phyloP scores from a whole-genome alignment of 1,139 yeast species.

The Martiniozyma asiatica region DNA sequence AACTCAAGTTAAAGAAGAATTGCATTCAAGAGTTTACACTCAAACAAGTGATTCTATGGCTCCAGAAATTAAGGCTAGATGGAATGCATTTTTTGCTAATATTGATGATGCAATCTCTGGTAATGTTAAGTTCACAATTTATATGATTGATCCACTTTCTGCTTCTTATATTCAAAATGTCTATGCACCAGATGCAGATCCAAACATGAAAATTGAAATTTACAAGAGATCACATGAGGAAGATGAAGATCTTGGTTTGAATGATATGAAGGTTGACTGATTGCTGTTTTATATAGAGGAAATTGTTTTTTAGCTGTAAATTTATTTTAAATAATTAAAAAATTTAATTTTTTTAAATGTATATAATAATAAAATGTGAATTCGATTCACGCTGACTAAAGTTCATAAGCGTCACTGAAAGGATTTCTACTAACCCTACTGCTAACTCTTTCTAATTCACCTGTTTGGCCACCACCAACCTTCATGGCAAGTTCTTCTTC shows the following conservation, averaged over 20 bases:
- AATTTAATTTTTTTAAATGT: too few species aligned
- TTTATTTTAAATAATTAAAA: too few species aligned
- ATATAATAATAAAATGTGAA: too few species aligned
- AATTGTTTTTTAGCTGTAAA: conserved; percentile 1
- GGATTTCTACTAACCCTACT: conserved; percentile 18
- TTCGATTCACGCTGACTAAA: too few species aligned
- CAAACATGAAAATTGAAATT: conserved; percentile 85
- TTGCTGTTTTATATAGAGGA: background rate
- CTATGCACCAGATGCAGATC: conserved; percentile 96
- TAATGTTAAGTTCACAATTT: conserved; percentile 66
- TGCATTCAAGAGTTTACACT: conserved; percentile 73
- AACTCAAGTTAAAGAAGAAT: conserved; percentile 80
- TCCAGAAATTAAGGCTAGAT: conserved; percentile 55
- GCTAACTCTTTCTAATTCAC: conserved; percentile 14
- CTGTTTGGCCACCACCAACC: too few species aligned
- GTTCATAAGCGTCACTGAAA: conserved; percentile 16
- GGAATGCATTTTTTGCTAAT: conserved; percentile 68
- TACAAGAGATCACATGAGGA: conserved; percentile 79
- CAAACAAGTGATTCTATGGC: conserved; percentile 92
- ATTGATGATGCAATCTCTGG: conserved; percentile 80
- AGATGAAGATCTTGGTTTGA: conserved; percentile 85
- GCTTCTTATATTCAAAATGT: conserved; percentile 93
- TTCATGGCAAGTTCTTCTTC: too few species aligned
- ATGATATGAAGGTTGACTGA: conserved; percentile 45
- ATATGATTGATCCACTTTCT: conserved; percentile 91